Base-by-base conservation (phyloP, 192 early-diverging fungal species). In the Diversispora epigaea region DNA sequence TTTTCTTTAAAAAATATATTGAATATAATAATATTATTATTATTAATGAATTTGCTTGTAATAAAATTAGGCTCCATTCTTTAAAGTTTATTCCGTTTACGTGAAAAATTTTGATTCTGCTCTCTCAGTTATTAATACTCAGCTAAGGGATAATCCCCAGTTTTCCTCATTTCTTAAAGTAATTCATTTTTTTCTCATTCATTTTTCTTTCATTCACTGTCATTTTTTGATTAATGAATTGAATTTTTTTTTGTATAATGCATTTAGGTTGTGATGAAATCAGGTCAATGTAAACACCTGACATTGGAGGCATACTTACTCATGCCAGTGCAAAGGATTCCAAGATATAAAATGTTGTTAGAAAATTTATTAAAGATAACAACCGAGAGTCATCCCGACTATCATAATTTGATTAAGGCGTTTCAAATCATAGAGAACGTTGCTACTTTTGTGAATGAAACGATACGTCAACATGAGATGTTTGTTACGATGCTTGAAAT, bases 251-350 rank as follows among this genome's bases (percentile, higher is more conserved):
- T 32, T 32, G 25, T 32, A 32, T 32, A 1, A 32, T 32, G 25
- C 25, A 32, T 80, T 19, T 86, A 91, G 88, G 14, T 73, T 74
- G 67, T 76, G 7, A 17, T 64, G 14, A 73, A 83, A 82, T 75
- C 77, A 77, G 58, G 88, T 81, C 73, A 83, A 71, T 75, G 77
- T 71, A 78, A 83, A 71, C 81, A 81, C 79, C 57, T 84, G 32
- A 85, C 86, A 44, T 82, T 97, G 15, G 90, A 93, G 68, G 86
- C 92, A 3, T 95, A 92, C 77, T 81, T 96, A 47, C 86, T 96
- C 64, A 82, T 95, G 10, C 96, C 96, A 0, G 88, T 97, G 17
- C 96, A 97, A 79, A 86, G 96, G 3, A 85, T 97, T 68, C 94
- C 94, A 32, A 91, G 94, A 64, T 97, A 96, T 81, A 86, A 88